phyloP scores from a whole-genome alignment of 2,329 filamentous ascomycete species.

The Chaetomiaceae sp. region DNA sequence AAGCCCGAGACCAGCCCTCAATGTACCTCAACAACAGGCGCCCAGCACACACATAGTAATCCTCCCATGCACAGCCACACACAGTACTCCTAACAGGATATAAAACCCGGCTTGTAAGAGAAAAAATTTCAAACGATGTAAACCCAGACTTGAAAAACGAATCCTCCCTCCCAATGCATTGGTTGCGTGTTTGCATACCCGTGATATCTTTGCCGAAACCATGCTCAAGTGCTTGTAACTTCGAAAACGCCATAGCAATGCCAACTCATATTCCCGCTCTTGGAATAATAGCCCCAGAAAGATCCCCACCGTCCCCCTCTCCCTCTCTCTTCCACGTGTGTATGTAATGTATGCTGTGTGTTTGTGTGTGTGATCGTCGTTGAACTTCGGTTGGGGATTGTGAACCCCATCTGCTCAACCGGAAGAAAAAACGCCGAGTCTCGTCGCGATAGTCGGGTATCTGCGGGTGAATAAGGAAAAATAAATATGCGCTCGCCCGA shows the following conservation, averaged over 20 bases:
- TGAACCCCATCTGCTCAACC: constrained; percentile 10
- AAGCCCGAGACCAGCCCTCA: no score
- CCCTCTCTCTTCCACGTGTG: neutral
- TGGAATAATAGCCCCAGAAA: neutral
- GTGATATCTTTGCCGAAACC: neutral
- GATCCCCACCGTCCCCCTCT: neutral
- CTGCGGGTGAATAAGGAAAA: constrained; percentile 7
- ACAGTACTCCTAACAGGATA: no score
- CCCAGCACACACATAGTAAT: no score
- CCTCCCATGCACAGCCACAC: no score
- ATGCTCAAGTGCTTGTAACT: neutral
- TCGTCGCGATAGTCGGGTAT: constrained; percentile 10
- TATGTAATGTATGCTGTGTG: no score
- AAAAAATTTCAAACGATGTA: no score
- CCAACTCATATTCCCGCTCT: neutral
- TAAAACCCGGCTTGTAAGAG: no score
- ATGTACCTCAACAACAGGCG: no score
- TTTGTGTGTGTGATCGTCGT: neutral
- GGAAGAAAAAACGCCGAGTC: constrained; percentile 5
- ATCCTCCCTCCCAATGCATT: no score
- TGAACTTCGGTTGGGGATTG: constrained; percentile 9
- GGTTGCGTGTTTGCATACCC: no score
- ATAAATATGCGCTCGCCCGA: constrained; percentile 1
- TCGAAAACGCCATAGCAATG: neutral
- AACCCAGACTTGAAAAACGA: no score